Conservation (phyloP, 306 rosid species). For the Ceratonia siliqua region DNA sequence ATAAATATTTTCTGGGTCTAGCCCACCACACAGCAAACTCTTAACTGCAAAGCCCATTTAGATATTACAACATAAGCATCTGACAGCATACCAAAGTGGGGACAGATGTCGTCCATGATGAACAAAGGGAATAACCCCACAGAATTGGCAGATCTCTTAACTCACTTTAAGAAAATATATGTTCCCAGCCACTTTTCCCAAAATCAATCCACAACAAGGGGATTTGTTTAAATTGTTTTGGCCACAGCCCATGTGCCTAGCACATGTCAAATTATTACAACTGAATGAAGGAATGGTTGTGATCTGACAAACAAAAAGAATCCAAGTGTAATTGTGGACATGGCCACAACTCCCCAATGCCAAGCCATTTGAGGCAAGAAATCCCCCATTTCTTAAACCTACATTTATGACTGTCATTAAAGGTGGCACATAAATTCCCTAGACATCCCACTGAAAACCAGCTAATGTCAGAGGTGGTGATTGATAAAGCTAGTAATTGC, state of each 20-base stretch:
- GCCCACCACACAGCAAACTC: no score
- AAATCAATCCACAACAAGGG: conserved; percentile 7
- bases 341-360: conserved; percentile 24
- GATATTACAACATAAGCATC: not conserved
- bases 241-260: conserved; percentile 46
- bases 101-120: conserved; percentile 18
- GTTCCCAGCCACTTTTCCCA: conserved; percentile 9
- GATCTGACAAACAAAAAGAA: conserved; percentile 32
- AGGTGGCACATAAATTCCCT: conserved; percentile 44
- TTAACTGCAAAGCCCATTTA: not conserved
- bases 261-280: conserved; percentile 36
- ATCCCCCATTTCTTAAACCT: conserved; percentile 40
- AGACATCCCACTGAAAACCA: conserved; percentile 38
- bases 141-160: not conserved
- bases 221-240: conserved; percentile 29
- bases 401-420: conserved; percentile 45
- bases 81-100: conserved; percentile 29
- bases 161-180: conserved; percentile 6
- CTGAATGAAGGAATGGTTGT: conserved; percentile 13
- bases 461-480: conserved; percentile 8
- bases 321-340: conserved; percentile 20
- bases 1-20: no score
- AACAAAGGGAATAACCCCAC: conserved; percentile 29
- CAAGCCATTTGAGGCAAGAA: conserved; percentile 42
- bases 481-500: conserved; percentile 13